A percentile compares a stretch with the other conserved stretches of the same genome.
phyloP scores from a whole-genome alignment of 2,329 filamentous ascomycete species.

The Chrysosporium keratinophilum region DNA sequence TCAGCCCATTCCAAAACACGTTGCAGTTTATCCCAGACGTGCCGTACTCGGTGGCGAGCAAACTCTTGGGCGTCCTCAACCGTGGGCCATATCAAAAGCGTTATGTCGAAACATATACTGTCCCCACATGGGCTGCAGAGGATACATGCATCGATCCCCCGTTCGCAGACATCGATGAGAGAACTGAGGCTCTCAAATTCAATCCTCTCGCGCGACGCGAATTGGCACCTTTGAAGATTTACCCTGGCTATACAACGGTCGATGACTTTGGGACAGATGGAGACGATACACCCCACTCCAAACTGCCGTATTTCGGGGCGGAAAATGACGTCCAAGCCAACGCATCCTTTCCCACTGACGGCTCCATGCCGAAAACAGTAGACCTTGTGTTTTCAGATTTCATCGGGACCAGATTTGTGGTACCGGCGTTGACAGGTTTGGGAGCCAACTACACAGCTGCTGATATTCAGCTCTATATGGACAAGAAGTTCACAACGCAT shows the following conservation, averaged over 20 bases:
- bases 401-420: constrained; percentile 18
- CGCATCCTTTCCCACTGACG: constrained; percentile 21
- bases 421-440: constrained; percentile 19
- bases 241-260: constrained; percentile 24
- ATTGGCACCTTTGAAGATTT: constrained; percentile 9
- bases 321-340: constrained; percentile 28
- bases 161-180: constrained; percentile 4
- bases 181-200: neutral
- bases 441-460: constrained; percentile 24
- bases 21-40: constrained; percentile 26
- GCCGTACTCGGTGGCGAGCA: constrained; percentile 24
- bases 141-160: constrained; percentile 19
- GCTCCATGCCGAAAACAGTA: constrained; percentile 18
- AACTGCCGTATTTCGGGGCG: constrained; percentile 19
- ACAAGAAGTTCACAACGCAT: constrained; percentile 23
- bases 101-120: constrained; percentile 13
- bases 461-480: constrained; percentile 26
- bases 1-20: constrained; percentile 23
- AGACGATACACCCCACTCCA: constrained; percentile 26
- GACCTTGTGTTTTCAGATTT: constrained; percentile 22
- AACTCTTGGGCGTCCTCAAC: constrained; percentile 22
- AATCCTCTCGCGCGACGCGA: constrained; percentile 20
- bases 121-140: neutral
- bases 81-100: constrained; percentile 23
- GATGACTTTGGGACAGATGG: constrained; percentile 29